Conservation (phyloP, 768 basidiomycete genomes). For the Tremella fuciformis region DNA sequence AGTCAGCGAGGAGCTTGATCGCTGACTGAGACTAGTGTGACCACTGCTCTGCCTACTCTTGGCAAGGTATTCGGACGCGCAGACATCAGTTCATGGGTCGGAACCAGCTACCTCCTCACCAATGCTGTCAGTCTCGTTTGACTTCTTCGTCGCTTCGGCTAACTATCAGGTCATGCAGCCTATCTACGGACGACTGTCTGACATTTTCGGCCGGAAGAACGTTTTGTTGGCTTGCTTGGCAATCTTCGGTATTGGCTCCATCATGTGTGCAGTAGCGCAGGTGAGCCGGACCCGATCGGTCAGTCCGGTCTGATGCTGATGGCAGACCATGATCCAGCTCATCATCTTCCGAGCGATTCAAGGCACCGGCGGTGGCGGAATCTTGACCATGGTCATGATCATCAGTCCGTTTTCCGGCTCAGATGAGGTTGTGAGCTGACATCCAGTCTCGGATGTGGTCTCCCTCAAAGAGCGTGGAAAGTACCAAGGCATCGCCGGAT, state of each 20-base stretch:
- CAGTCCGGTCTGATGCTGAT: neutral
- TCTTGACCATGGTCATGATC: constrained; percentile 68
- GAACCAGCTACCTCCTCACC: constrained; percentile 68
- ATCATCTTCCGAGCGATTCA: constrained; percentile 69
- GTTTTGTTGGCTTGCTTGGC: constrained; percentile 59
- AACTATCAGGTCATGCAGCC: constrained; percentile 58
- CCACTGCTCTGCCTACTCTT: constrained; percentile 71
- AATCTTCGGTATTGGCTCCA: constrained; percentile 66
- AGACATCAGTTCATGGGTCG: constrained; percentile 67
- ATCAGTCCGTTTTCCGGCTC: constrained; percentile 44
- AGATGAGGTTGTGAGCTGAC: neutral
- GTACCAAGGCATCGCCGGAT: constrained; percentile 61
- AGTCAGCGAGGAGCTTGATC: too few species aligned
- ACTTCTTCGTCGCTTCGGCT: neutral
- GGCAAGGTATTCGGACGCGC: constrained; percentile 66
- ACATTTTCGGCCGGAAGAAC: constrained; percentile 40
- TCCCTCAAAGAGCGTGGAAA: constrained; percentile 7
- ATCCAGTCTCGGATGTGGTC: constrained; percentile 20
- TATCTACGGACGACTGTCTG: constrained; percentile 43
- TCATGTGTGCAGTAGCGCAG: constrained; percentile 61
- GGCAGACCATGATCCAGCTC: constrained; percentile 59
- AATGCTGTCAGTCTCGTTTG: constrained; percentile 29
- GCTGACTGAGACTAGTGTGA: too few species aligned
- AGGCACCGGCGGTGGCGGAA: constrained; percentile 69
- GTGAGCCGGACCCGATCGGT: too few species aligned